These are phyloP conservation scores for Chaetoceros muelleri DNA, from an alignment of 108 stramenopile genomes.

Conservation along the genomic window DNA sequence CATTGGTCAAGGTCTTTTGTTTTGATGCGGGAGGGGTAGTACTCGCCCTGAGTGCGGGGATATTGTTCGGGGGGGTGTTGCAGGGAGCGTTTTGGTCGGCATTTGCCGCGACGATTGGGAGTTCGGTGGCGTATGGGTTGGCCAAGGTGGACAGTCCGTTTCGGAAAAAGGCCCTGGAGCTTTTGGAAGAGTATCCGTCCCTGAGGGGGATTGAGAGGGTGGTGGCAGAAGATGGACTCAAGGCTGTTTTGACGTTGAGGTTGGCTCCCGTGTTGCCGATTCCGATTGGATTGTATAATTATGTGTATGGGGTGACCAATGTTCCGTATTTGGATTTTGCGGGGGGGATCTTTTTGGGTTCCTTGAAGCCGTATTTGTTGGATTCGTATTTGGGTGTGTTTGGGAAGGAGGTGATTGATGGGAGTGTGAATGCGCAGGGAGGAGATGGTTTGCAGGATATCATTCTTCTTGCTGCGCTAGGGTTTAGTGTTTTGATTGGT, in stretches of 20 bases:
- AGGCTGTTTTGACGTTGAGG: conserved; percentile 86
- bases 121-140: conserved; percentile 70
- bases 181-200: conserved; percentile 66
- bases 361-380: conserved; percentile 85
- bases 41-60: conserved; percentile 73
- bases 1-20: conserved; percentile 65
- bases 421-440: conserved; percentile 21
- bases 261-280: conserved; percentile 90
- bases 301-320: conserved; percentile 85
- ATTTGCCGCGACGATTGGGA: conserved; percentile 72
- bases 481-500: conserved; percentile 74
- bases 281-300: conserved; percentile 91
- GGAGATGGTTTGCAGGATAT: conserved; percentile 45
- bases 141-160: conserved; percentile 70
- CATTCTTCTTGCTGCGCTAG: conserved; percentile 50
- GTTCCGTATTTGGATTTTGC: conserved; percentile 68
- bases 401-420: conserved; percentile 70
- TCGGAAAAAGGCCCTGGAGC: conserved; percentile 59
- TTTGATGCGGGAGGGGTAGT: conserved; percentile 77
- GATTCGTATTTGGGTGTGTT: conserved; percentile 84
- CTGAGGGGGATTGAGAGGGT: conserved; percentile 87
- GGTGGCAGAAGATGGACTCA: conserved; percentile 80
- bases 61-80: conserved; percentile 87
- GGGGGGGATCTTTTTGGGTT: conserved; percentile 83
- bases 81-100: conserved; percentile 77